phyloP scores from a whole-genome alignment of 805 yeast genomes.

The Pichia kluyveri region DNA sequence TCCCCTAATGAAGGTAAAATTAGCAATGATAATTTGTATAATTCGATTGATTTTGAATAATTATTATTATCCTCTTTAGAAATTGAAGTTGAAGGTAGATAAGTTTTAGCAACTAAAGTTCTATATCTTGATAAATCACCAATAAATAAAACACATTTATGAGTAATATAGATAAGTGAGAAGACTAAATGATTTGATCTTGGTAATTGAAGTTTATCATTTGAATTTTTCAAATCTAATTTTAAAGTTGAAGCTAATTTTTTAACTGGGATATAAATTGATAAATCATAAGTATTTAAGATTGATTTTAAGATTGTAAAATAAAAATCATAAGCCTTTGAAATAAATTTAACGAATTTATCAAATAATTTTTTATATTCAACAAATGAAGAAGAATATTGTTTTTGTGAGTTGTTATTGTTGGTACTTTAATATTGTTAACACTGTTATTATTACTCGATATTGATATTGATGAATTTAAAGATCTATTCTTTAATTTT shows the following conservation, averaged over 20 bases:
- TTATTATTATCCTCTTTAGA: slow-evolving; percentile 32
- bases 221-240: slow-evolving; percentile 3
- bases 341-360: slow-evolving; percentile 39
- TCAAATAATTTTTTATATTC: slow-evolving; percentile 51
- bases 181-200: slow-evolving; percentile 7
- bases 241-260: slow-evolving; percentile 22
- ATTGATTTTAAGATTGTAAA: slow-evolving; percentile 32
- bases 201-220: slow-evolving; percentile 7
- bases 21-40: slow-evolving; percentile 44
- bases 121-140: slow-evolving; percentile 56
- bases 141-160: slow-evolving; percentile 41
- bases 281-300: slow-evolving; percentile 29
- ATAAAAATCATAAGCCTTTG: slow-evolving; percentile 41
- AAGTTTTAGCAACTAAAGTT: slow-evolving; percentile 37
- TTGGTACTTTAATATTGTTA: slow-evolving; percentile 3
- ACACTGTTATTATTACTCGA: slow-evolving; percentile 7
- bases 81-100: slow-evolving; percentile 24
- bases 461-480: no score
- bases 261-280: slow-evolving; percentile 27
- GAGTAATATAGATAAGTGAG: slow-evolving; percentile 33
- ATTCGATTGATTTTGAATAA: slow-evolving; percentile 35
- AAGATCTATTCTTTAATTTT: slow-evolving; percentile 10
- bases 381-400: slow-evolving; percentile 24
- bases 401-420: neutral
- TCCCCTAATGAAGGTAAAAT: slow-evolving; percentile 63